Evolutionary conservation across 148 eudicot species (phyloP).

Genomic region (Selenicereus undatus): DNA sequence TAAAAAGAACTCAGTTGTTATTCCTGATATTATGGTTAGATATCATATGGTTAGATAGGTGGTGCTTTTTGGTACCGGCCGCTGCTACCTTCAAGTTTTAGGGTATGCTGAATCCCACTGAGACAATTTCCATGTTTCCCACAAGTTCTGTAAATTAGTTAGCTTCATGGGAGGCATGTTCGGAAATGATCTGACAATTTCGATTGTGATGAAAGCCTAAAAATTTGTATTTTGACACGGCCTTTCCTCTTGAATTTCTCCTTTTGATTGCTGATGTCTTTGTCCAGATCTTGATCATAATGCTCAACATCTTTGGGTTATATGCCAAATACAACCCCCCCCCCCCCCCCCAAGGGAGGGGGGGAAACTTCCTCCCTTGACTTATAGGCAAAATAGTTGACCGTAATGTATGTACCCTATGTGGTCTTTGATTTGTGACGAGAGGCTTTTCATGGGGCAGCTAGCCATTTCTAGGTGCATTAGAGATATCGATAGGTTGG

Average conservation of each 20-base stretch:
- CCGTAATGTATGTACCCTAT: too few species aligned
- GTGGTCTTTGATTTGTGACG: too few species aligned
- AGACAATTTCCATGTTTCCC: not conserved
- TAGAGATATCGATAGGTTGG: too few species aligned
- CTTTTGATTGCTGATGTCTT: not conserved
- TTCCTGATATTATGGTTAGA: not conserved
- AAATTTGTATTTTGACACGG: not conserved
- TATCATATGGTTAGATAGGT: not conserved
- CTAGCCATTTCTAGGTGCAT: too few species aligned
- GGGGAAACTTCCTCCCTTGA: too few species aligned
- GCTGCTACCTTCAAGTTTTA: not conserved
- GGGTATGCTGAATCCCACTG: not conserved
- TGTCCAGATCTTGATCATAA: too few species aligned
- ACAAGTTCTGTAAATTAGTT: not conserved
- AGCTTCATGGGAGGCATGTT: not conserved
- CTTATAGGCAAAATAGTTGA: too few species aligned
- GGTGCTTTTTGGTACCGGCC: not conserved
- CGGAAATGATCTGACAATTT: too few species aligned
- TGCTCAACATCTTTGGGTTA: too few species aligned
- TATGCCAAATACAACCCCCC: too few species aligned
- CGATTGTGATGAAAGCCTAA: not conserved
- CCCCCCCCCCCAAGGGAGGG: too few species aligned
- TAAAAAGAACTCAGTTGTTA: not conserved
- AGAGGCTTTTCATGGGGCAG: too few species aligned
- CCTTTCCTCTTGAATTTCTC: not conserved